A percentile compares a stretch with the other conserved stretches of the same genome.
phyloP scores from a whole-genome alignment of 495 filamentous ascomycete species.

The Hypoxylon fragiforme region DNA sequence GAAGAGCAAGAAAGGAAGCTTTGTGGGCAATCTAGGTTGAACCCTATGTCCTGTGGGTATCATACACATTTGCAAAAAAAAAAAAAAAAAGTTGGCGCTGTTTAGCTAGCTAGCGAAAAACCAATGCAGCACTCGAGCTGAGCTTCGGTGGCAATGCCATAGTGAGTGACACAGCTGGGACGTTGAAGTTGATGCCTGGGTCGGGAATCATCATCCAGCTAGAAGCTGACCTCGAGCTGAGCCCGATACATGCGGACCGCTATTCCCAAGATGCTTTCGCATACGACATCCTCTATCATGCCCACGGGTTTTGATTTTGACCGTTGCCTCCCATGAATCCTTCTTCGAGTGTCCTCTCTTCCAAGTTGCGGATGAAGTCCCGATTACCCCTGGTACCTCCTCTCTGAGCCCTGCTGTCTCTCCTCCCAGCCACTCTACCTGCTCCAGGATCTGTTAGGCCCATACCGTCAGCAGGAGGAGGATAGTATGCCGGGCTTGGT shows the following conservation, averaged over 20 bases:
- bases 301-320: constrained; percentile 56
- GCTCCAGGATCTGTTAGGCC: constrained; percentile 53
- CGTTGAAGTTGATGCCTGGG: background rate
- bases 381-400: constrained; percentile 65
- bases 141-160: background rate
- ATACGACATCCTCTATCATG: constrained; percentile 43
- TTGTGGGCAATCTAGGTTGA: constrained; percentile 37
- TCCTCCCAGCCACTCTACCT: constrained; percentile 68
- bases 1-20: constrained; percentile 12
- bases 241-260: constrained; percentile 5
- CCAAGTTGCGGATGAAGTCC: constrained; percentile 90
- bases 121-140: background rate
- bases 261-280: constrained; percentile 1
- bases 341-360: constrained; percentile 92
- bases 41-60: constrained; percentile 35
- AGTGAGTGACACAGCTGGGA: constrained; percentile 6
- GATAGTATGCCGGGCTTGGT: constrained; percentile 96
- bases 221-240: constrained; percentile 1
- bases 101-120: constrained; percentile 1
- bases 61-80: constrained; percentile 24
- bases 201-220: constrained; percentile 1
- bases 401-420: constrained; percentile 73
- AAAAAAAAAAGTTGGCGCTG: background rate
- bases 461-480: constrained; percentile 87
- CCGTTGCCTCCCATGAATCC: constrained; percentile 58